phyloP scores from a whole-genome alignment of 1,139 yeast species.

The Candida sojae region DNA sequence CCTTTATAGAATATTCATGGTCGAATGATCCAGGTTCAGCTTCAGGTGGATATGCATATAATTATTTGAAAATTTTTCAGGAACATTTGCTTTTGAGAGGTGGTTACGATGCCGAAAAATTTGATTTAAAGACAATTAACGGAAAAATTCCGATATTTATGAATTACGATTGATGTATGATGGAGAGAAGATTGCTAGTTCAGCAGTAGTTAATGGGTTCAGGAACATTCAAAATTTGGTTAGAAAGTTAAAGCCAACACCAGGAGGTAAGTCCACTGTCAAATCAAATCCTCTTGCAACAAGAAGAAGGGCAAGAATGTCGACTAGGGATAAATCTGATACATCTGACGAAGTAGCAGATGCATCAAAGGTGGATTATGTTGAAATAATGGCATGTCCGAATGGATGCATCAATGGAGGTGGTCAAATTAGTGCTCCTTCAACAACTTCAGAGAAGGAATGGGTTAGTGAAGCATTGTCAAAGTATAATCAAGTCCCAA shows the following conservation, averaged over 20 bases:
- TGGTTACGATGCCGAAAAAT: slow-evolving; percentile 19
- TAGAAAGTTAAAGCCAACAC: slow-evolving; percentile 64
- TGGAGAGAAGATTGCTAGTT: slow-evolving; percentile 51
- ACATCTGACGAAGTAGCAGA: slow-evolving; percentile 46
- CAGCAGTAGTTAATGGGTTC: slow-evolving; percentile 87
- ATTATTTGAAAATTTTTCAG: slow-evolving; percentile 50
- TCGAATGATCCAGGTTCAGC: slow-evolving; percentile 73
- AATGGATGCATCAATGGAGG: slow-evolving; percentile 98
- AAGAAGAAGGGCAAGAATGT: slow-evolving; percentile 39
- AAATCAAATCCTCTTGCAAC: slow-evolving; percentile 43
- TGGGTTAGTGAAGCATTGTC: slow-evolving; percentile 40
- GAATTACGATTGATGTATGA: slow-evolving; percentile 58
- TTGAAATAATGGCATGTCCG: slow-evolving; percentile 98
- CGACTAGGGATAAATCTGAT: slow-evolving; percentile 12
- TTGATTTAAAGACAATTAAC: slow-evolving; percentile 29
- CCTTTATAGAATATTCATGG: slow-evolving; percentile 61
- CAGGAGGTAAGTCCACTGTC: slow-evolving; percentile 15
- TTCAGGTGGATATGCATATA: slow-evolving; percentile 86
- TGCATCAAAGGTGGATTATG: slow-evolving; percentile 72
- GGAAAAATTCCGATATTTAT: slow-evolving; percentile 77
- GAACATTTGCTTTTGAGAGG: slow-evolving; percentile 24
- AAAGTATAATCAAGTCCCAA: slow-evolving; percentile 31
- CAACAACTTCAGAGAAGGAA: slow-evolving; percentile 31
- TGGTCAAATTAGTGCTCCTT: slow-evolving; percentile 72
- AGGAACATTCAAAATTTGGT: slow-evolving; percentile 93